Evolutionary conservation across 768 basidiomycete genomes (phyloP).

Genomic region (Termitomyces sp.): DNA sequence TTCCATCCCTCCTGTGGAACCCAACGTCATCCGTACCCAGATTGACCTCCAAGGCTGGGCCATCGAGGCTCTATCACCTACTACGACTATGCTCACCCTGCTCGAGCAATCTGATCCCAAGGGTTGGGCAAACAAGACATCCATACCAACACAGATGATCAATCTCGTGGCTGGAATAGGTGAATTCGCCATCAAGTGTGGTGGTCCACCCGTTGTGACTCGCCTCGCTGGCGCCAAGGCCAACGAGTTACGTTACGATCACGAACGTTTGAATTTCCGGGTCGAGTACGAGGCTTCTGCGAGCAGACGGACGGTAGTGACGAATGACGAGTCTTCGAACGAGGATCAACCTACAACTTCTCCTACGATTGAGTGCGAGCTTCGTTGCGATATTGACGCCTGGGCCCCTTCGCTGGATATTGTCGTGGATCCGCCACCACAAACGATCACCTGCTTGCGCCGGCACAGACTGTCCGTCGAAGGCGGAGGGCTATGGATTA

Average conservation of each 20-base stretch:
- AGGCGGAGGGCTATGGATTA: constrained; percentile 94
- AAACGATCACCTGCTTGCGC: constrained; percentile 74
- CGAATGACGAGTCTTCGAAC: constrained; percentile 15
- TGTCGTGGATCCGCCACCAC: constrained; percentile 90
- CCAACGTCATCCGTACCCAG: constrained; percentile 85
- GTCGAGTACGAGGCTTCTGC: constrained; percentile 79
- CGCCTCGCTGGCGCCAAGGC: constrained; percentile 76
- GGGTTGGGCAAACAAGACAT: constrained; percentile 94
- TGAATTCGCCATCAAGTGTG: constrained; percentile 93
- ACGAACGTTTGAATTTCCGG: constrained; percentile 76
- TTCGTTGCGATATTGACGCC: constrained; percentile 88
- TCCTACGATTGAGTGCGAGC: constrained; percentile 78
- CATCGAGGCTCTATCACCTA: constrained; percentile 92
- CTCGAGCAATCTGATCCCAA: constrained; percentile 97
- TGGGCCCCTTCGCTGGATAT: constrained; percentile 85
- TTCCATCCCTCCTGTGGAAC: constrained; percentile 59
- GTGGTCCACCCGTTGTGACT: constrained; percentile 91
- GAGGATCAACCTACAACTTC: constrained; percentile 27
- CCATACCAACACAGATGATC: constrained; percentile 94
- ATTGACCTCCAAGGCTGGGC: constrained; percentile 99
- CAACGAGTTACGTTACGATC: constrained; percentile 77
- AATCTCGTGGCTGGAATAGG: constrained; percentile 85
- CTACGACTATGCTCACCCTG: constrained; percentile 88
- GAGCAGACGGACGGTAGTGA: constrained; percentile 35
- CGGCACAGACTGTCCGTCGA: constrained; percentile 82